phyloP scores from a whole-genome alignment of 2,329 filamentous ascomycete genomes.

The Calonectria pseudoreteaudii region DNA sequence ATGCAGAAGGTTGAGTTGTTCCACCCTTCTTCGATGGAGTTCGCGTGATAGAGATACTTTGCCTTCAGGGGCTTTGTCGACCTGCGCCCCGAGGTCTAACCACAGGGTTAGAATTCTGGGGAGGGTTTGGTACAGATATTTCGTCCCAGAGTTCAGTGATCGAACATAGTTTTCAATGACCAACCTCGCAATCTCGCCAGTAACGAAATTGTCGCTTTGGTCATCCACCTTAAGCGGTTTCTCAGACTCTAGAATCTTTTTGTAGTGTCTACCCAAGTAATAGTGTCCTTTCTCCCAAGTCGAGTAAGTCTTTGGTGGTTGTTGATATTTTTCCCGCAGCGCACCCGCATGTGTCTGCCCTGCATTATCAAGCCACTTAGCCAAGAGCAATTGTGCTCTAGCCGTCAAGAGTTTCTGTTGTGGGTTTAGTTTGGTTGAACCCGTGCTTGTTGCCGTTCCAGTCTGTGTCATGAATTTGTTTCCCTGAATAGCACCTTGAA shows the following conservation, averaged over 20 bases:
- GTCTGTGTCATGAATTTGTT: constrained; percentile 76
- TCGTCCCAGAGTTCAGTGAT: constrained; percentile 88
- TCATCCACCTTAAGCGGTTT: constrained; percentile 80
- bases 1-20: constrained; percentile 77
- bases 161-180: constrained; percentile 95
- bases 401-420: constrained; percentile 74
- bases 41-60: constrained; percentile 66
- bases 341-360: constrained; percentile 89
- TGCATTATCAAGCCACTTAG: constrained; percentile 96
- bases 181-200: constrained; percentile 86
- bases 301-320: constrained; percentile 76
- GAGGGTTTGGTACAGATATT: constrained; percentile 95
- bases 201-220: constrained; percentile 80
- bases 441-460: constrained; percentile 50
- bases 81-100: constrained; percentile 87
- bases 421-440: constrained; percentile 50
- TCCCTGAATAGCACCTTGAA: constrained; percentile 86
- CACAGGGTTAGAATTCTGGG: constrained; percentile 93
- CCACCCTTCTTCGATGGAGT: constrained; percentile 67
- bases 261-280: constrained; percentile 96
- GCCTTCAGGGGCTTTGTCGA: constrained; percentile 71
- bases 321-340: constrained; percentile 84
- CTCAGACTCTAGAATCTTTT: constrained; percentile 93
- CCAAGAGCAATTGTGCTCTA: constrained; percentile 86
- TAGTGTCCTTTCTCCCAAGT: constrained; percentile 98